Evolutionary conservation across 805 yeast genomes (phyloP).

Genomic region (Lipomyces orientalis): DNA sequence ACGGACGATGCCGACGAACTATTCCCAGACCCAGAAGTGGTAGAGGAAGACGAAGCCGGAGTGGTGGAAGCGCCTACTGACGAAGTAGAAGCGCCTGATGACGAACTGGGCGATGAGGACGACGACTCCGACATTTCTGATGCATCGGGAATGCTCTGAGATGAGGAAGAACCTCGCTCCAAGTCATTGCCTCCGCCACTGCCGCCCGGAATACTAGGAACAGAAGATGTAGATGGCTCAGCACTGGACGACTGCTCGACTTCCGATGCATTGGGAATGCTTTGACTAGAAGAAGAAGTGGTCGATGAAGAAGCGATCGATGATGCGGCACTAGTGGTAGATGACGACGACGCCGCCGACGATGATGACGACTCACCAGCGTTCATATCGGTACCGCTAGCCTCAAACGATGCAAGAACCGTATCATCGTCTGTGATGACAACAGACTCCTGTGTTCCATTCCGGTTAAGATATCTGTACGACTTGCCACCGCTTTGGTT

Average conservation of each 20-base stretch:
- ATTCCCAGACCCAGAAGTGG: not conserved
- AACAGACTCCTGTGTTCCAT: slow-evolving; percentile 57
- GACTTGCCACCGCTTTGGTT: slow-evolving; percentile 54
- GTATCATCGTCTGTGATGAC: slow-evolving; percentile 68
- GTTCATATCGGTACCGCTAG: slow-evolving; percentile 69
- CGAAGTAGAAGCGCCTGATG: not conserved
- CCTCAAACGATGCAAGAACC: slow-evolving; percentile 62
- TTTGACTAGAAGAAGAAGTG: slow-evolving; percentile 23
- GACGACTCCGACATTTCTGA: not conserved
- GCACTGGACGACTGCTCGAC: slow-evolving; percentile 17
- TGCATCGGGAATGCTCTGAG: slow-evolving; percentile 12
- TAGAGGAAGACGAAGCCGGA: not conserved
- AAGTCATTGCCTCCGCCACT: slow-evolving; percentile 24
- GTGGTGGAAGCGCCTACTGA: not conserved
- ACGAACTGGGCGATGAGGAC: not conserved
- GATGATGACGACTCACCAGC: slow-evolving; percentile 43
- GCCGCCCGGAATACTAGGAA: slow-evolving; percentile 18
- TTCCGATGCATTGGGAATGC: slow-evolving; percentile 13
- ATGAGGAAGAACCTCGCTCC: slow-evolving; percentile 15
- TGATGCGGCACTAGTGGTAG: slow-evolving; percentile 17
- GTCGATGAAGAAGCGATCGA: slow-evolving; percentile 21
- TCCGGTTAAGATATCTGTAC: slow-evolving; percentile 59
- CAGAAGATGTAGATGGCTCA: slow-evolving; percentile 18
- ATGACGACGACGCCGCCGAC: slow-evolving; percentile 25
- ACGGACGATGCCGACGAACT: not conserved